Percentiles rank a stretch among this genome's conserved stretches.
Evolutionary conservation across 768 basidiomycete genomes (phyloP).

Genomic region (Leccinum boreale): DNA sequence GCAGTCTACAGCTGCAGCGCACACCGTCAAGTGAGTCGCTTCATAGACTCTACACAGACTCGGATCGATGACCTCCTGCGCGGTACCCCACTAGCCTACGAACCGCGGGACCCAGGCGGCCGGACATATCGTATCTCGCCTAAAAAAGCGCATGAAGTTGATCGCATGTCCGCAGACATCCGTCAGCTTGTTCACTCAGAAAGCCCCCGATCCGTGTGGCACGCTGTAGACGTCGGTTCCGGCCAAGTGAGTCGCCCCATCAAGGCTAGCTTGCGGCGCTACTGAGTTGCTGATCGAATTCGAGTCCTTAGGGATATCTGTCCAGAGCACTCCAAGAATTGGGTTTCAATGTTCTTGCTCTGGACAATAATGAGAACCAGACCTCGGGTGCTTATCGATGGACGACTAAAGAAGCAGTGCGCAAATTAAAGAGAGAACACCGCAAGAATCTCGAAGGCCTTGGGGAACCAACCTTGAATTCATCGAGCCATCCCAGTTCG

Average conservation of each 20-base stretch:
- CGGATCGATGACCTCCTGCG: not conserved
- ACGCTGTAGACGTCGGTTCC: constrained; percentile 71
- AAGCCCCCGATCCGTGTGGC: constrained; percentile 25
- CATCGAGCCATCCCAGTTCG: not conserved
- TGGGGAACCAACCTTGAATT: not conserved
- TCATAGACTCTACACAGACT: not conserved
- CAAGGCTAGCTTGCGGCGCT: not conserved
- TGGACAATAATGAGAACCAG: constrained; percentile 61
- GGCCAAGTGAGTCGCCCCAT: constrained; percentile 50
- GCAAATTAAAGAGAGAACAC: constrained; percentile 14
- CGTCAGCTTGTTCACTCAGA: constrained; percentile 31
- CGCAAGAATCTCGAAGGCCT: constrained; percentile 2
- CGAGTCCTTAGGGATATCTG: constrained; percentile 51
- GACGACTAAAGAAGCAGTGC: constrained; percentile 27
- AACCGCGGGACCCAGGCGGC: constrained; percentile 1
- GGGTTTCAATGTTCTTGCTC: constrained; percentile 54
- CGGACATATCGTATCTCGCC: constrained; percentile 58
- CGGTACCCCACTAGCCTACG: constrained; percentile 2
- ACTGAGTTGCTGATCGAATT: not conserved
- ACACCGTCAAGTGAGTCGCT: constrained; percentile 12
- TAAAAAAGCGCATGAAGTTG: constrained; percentile 73
- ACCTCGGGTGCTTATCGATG: constrained; percentile 54
- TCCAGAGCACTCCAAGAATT: constrained; percentile 45
- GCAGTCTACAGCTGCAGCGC: constrained; percentile 28
- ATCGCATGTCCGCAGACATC: constrained; percentile 58